Evolutionary conservation across 1,139 yeast genomes (phyloP).

Genomic region (Saccharomyces hybrid): DNA sequence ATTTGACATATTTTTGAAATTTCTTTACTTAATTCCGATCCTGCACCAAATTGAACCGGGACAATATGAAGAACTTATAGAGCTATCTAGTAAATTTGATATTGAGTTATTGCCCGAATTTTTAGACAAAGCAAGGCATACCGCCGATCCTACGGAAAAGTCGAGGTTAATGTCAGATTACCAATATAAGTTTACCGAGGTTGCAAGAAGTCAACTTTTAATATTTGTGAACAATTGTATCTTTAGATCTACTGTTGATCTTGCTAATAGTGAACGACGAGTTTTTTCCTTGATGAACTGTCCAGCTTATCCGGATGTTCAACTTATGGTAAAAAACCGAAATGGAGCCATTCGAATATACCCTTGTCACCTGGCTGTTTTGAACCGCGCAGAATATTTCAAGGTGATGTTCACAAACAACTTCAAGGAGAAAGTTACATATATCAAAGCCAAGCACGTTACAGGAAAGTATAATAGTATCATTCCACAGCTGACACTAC

Average conservation of each 20-base stretch:
- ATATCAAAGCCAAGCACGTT: conserved; percentile 13
- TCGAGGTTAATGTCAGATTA: conserved; percentile 40
- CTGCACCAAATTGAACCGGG: conserved; percentile 31
- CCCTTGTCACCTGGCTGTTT: conserved; percentile 57
- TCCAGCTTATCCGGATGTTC: conserved; percentile 42
- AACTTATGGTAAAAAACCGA: conserved; percentile 35
- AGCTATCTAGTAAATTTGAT: conserved; percentile 34
- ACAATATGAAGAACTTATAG: conserved; percentile 30
- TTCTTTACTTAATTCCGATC: conserved; percentile 43
- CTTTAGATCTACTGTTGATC: conserved; percentile 27
- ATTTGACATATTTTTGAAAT: conserved; percentile 36
- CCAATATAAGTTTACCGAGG: conserved; percentile 40
- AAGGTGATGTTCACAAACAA: conserved; percentile 54
- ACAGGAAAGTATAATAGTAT: conserved; percentile 4
- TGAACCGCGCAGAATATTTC: conserved; percentile 57
- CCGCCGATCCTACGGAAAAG: conserved; percentile 29
- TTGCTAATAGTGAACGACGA: not conserved
- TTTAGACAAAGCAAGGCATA: conserved; percentile 24
- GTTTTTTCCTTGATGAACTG: conserved; percentile 8
- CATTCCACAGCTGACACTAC: conserved; percentile 35
- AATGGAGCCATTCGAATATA: conserved; percentile 34
- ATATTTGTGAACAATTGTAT: conserved; percentile 36
- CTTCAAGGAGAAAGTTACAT: conserved; percentile 33
- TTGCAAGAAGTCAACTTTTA: conserved; percentile 41
- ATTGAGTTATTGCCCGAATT: conserved; percentile 36